These are phyloP conservation scores for Daphne laureola DNA, from an alignment of 441 rosid species.

Conservation along the genomic window DNA sequence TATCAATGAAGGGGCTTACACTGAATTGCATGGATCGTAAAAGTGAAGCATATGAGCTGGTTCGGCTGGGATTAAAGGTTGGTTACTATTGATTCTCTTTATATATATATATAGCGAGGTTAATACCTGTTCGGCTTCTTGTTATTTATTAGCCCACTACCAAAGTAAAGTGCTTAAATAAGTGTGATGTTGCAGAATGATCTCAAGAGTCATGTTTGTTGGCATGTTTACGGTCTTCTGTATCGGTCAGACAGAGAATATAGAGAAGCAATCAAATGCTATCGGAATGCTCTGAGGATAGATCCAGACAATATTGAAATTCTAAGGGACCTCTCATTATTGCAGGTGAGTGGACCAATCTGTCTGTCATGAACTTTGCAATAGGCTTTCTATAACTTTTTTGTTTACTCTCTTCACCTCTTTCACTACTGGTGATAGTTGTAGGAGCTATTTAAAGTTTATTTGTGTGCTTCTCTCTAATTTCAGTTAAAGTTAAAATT, in stretches of 20 bases:
- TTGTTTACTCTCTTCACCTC: no score
- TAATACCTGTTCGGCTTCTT: slow-evolving; percentile 2
- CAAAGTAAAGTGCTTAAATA: slow-evolving; percentile 13
- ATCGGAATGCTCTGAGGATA: slow-evolving; percentile 85
- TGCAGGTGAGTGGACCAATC: slow-evolving; percentile 51
- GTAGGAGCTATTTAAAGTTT: no score
- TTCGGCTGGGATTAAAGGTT: slow-evolving; percentile 93
- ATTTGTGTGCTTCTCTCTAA: no score
- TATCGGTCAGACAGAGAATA: slow-evolving; percentile 99
- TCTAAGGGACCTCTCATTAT: slow-evolving; percentile 86
- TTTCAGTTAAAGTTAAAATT: no score
- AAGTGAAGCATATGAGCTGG: slow-evolving; percentile 97
- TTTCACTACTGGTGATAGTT: no score
- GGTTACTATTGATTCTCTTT: slow-evolving; percentile 13
- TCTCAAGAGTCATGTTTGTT: slow-evolving; percentile 98
- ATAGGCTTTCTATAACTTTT: no score
- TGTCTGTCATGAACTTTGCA: no score
- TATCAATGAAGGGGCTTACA: slow-evolving; percentile 98
- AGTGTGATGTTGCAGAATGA: slow-evolving; percentile 70
- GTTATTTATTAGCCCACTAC: slow-evolving; percentile 5
- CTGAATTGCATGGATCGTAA: slow-evolving; percentile 99
- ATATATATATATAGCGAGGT: no score
- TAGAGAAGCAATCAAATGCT: slow-evolving; percentile 99
- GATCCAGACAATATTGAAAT: slow-evolving; percentile 99
- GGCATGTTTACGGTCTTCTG: slow-evolving; percentile 99